These are phyloP conservation scores for Alloteropsis angusta DNA, from an alignment of 202 grass and related monocot species.

Conservation along the genomic window DNA sequence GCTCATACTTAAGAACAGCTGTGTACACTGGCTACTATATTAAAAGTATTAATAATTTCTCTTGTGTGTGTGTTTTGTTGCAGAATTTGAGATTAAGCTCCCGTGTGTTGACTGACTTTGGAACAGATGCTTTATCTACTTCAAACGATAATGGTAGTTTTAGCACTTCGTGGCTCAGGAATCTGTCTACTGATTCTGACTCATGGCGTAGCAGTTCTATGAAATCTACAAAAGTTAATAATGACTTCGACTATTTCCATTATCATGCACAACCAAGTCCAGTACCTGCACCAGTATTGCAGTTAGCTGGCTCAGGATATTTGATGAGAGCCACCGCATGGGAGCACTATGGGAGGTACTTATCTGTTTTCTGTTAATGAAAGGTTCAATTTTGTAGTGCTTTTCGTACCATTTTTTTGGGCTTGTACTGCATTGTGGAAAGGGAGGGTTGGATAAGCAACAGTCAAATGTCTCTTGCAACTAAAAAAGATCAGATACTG, in stretches of 20 bases:
- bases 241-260: constrained; percentile 80
- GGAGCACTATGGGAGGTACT: constrained; percentile 94
- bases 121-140: constrained; percentile 53
- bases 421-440: neutral
- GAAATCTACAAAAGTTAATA: constrained; percentile 39
- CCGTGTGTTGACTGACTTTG: constrained; percentile 70
- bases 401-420: neutral
- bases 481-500: constrained; percentile 11
- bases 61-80: constrained; percentile 16
- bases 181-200: constrained; percentile 39
- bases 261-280: constrained; percentile 81
- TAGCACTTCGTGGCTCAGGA: constrained; percentile 93
- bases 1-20: neutral
- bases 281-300: constrained; percentile 68
- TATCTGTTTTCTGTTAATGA: constrained; percentile 24
- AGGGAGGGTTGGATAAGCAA: neutral
- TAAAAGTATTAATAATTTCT: constrained; percentile 27
- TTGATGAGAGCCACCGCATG: constrained; percentile 85
- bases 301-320: constrained; percentile 76
- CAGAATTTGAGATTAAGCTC: constrained; percentile 83
- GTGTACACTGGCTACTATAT: constrained; percentile 6
- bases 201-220: constrained; percentile 25
- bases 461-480: neutral
- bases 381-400: constrained; percentile 5
- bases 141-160: constrained; percentile 87